Percentiles rank a stretch among this genome's conserved stretches.
phyloP scores from a whole-genome alignment of 129 eudicot species.

The Pseudognaphalium luteoalbum region DNA sequence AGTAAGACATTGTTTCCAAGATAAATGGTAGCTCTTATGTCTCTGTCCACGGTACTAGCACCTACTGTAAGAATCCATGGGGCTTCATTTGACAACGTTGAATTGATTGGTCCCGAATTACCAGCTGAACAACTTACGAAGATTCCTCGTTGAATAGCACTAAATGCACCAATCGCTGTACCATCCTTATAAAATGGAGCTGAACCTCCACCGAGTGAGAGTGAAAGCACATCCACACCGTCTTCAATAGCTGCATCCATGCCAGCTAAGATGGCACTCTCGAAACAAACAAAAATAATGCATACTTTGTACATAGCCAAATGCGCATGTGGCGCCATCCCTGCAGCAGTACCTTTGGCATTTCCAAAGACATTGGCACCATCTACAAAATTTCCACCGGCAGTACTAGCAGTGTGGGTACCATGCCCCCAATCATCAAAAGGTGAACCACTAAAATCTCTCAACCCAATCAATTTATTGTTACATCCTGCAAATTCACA shows the following conservation, averaged over 20 bases:
- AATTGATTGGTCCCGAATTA: neutral
- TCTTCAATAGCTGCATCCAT: slow-evolving; percentile 62
- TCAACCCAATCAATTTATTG: slow-evolving; percentile 43
- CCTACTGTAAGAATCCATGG: neutral
- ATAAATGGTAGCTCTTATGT: neutral
- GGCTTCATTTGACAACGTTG: neutral
- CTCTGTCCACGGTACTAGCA: neutral
- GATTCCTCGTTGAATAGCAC: neutral
- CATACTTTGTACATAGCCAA: slow-evolving; percentile 49
- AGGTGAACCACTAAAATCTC: slow-evolving; percentile 35
- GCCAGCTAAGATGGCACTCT: slow-evolving; percentile 44
- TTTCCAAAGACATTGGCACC: slow-evolving; percentile 39
- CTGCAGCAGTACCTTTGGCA: slow-evolving; percentile 46
- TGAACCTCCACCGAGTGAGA: slow-evolving; percentile 41
- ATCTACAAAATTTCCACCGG: slow-evolving; percentile 41
- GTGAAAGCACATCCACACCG: slow-evolving; percentile 53
- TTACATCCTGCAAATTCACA: neutral
- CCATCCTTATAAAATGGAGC: slow-evolving; percentile 1
- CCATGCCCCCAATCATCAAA: slow-evolving; percentile 45
- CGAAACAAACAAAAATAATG: slow-evolving; percentile 2
- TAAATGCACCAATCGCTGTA: neutral
- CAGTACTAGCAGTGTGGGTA: slow-evolving; percentile 51
- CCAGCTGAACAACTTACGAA: slow-evolving; percentile 5
- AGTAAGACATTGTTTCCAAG: neutral
- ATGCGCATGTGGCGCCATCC: slow-evolving; percentile 50